Conservation (phyloP, 768 basidiomycete species). For the Suillus clintonianus region DNA sequence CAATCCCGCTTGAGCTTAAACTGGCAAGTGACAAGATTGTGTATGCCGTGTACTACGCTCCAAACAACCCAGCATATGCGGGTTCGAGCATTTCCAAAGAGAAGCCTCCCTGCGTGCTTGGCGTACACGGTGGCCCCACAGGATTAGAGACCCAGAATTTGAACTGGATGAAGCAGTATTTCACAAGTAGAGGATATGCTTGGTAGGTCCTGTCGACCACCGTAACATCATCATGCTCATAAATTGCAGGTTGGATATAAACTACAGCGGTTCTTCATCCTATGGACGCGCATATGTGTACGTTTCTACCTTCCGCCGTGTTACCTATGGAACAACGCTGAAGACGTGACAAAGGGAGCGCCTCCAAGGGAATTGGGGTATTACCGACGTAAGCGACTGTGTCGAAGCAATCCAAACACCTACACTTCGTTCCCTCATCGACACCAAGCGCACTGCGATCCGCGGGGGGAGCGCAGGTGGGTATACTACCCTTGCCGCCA, state of each 20-base stretch:
- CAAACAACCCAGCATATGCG: constrained; percentile 57
- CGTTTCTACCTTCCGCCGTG: constrained; percentile 2
- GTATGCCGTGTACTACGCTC: constrained; percentile 63
- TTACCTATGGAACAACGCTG: not conserved
- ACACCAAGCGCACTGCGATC: constrained; percentile 63
- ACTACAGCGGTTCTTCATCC: constrained; percentile 73
- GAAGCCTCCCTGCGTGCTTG: constrained; percentile 64
- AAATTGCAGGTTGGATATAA: constrained; percentile 67
- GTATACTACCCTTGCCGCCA: constrained; percentile 58
- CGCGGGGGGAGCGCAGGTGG: constrained; percentile 78
- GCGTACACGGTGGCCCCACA: constrained; percentile 76
- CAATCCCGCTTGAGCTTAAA: constrained; percentile 4
- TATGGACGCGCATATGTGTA: constrained; percentile 69
- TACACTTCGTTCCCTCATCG: constrained; percentile 50
- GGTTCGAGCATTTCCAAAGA: constrained; percentile 47
- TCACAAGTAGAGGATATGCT: constrained; percentile 67
- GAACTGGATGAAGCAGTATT: constrained; percentile 57
- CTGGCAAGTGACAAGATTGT: constrained; percentile 34
- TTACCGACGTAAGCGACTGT: constrained; percentile 68
- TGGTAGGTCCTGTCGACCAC: constrained; percentile 44
- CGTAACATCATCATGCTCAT: not conserved
- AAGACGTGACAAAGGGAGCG: constrained; percentile 38
- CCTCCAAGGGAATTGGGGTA: constrained; percentile 67
- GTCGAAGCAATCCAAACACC: constrained; percentile 48
- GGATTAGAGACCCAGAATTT: constrained; percentile 44